A percentile compares a stretch with the other conserved stretches of the same genome.
These are phyloP conservation scores for Fraxinus latifolia DNA, from an alignment of 305 asterid species.

Conservation along the genomic window DNA sequence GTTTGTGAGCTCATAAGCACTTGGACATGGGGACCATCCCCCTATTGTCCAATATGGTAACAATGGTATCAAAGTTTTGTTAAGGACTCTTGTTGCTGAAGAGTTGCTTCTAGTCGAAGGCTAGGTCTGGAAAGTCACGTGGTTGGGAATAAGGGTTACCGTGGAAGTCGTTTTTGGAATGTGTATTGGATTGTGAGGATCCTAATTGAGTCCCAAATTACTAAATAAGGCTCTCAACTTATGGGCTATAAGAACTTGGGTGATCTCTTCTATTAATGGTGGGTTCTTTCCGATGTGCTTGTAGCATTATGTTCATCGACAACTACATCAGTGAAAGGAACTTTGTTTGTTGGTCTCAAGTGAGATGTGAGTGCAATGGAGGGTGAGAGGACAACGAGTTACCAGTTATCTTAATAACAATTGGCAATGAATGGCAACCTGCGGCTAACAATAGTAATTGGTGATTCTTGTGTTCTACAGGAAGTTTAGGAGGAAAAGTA, in stretches of 20 bases:
- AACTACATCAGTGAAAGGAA: neutral
- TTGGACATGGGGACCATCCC: neutral
- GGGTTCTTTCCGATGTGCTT: neutral
- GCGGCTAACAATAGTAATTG: neutral
- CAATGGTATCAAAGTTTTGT: neutral
- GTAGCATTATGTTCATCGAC: neutral
- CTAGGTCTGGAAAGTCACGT: neutral
- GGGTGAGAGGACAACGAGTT: neutral
- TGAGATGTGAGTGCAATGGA: neutral
- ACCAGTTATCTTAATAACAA: neutral
- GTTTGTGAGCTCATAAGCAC: neutral
- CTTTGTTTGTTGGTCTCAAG: neutral
- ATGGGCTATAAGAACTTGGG: neutral
- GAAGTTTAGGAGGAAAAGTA: neutral
- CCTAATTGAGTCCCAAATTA: neutral
- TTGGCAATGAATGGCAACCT: neutral
- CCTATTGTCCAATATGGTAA: neutral
- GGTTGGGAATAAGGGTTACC: neutral
- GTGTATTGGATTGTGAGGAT: neutral
- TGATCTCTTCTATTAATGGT: neutral
- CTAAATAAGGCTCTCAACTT: neutral
- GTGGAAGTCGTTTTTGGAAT: neutral
- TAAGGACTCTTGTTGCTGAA: neutral
- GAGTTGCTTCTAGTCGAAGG: neutral
- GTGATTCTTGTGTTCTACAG: neutral